Percentiles rank a stretch among this genome's conserved stretches.
Evolutionary conservation across 1,139 yeast genomes (phyloP).

Genomic region (Blastobotrys illinoisensis): DNA sequence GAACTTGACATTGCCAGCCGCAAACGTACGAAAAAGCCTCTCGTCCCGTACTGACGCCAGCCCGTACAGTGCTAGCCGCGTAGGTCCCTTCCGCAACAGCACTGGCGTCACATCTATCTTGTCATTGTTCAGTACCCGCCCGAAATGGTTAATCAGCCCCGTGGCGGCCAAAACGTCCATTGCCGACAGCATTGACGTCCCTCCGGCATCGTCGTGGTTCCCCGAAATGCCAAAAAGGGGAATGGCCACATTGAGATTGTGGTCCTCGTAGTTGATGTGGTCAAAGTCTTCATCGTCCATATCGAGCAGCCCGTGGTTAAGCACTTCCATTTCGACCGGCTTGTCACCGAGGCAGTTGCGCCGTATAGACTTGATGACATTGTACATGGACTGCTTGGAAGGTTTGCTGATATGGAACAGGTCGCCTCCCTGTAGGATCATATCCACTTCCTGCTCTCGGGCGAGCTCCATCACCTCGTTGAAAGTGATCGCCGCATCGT

Average conservation of each 20-base stretch:
- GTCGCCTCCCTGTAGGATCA: constrained; percentile 91
- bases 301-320: constrained; percentile 69
- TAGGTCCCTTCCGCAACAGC: constrained; percentile 71
- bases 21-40: constrained; percentile 71
- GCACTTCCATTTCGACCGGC: constrained; percentile 79
- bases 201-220: constrained; percentile 96
- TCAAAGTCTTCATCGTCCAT: constrained; percentile 42
- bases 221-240: constrained; percentile 95
- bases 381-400: constrained; percentile 75
- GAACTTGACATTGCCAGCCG: constrained; percentile 75
- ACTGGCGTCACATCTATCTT: constrained; percentile 72
- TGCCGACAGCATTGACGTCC: constrained; percentile 69
- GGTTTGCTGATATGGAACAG: constrained; percentile 89
- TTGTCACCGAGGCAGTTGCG: constrained; percentile 75
- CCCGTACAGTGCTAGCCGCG: constrained; percentile 84
- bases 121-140: constrained; percentile 73
- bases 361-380: constrained; percentile 71
- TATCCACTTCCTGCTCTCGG: constrained; percentile 64
- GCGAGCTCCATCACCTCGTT: constrained; percentile 78
- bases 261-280: constrained; percentile 83
- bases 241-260: constrained; percentile 79
- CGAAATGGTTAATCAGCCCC: constrained; percentile 87
- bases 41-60: constrained; percentile 87
- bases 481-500: constrained; percentile 84
- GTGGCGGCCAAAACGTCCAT: constrained; percentile 76